Evolutionary conservation across 441 rosid genomes (phyloP).

Genomic region (Croton laevigatus): DNA sequence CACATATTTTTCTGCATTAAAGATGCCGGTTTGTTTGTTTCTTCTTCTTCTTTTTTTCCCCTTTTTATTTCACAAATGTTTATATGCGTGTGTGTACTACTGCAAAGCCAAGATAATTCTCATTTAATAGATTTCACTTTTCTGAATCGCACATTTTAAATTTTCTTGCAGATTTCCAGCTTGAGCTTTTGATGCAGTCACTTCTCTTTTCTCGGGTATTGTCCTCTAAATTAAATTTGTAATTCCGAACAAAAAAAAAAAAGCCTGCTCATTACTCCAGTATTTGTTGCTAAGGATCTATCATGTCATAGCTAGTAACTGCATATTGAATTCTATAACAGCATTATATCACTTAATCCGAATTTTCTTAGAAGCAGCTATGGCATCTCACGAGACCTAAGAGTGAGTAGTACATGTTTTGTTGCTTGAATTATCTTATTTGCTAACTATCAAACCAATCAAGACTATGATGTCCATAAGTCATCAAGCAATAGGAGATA

Average conservation of each 20-base stretch:
- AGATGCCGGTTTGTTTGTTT: conserved; percentile 75
- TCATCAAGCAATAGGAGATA: background rate
- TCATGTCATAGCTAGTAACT: conserved; percentile 1
- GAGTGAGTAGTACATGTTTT: background rate
- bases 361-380: background rate
- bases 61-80: background rate
- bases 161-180: conserved; percentile 80
- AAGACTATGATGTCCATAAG: conserved; percentile 6
- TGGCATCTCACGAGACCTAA: conserved; percentile 6
- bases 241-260: conserved; percentile 21
- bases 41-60: background rate
- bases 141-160: conserved; percentile 4
- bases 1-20: conserved; percentile 94
- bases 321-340: background rate
- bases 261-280: conserved; percentile 19
- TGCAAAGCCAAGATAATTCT: background rate
- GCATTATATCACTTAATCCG: background rate
- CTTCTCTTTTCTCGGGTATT: conserved; percentile 91
- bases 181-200: conserved; percentile 93
- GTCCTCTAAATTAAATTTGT: conserved; percentile 21
- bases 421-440: background rate
- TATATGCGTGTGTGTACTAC: too few species aligned
- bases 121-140: conserved; percentile 18
- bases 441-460: background rate
- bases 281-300: conserved; percentile 11